Base-by-base conservation (phyloP, 2,329 filamentous ascomycete genomes). In the Huntiella savannae region DNA sequence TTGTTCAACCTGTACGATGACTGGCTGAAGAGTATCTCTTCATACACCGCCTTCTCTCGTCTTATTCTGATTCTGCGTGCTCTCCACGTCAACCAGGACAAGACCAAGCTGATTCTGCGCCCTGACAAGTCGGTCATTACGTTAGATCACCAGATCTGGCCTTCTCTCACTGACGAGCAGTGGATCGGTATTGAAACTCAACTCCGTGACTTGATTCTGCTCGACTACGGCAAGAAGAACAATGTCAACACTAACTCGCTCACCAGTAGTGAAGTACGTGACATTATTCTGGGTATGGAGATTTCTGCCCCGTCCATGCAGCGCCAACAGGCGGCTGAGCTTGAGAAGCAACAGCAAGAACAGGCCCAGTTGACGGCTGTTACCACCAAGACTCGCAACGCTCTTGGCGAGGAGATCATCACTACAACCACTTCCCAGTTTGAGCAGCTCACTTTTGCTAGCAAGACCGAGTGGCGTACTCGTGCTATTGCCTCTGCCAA, bases 161-260 rank as follows among this genome's bases (percentile, higher is more conserved):
- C 91, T 1, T 80, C 85, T 0, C 67, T 98, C 47, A 79, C 83
- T 0, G 91, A 98, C 53, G 91, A 98, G 55, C 87, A 94, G 52
- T 98, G 91, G 91, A 91, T 98, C 64, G 95, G 95, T 74, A 85
- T 98, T n/a, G 91, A 98, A 69, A 86, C 86, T 40, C 84, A 93
- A 59, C 69, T 98, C 37, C 80, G 91, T 60, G 91, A 98, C 68
- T 68, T 98, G 53, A 98, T 98, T 56, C 60, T 98, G 54, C 95
- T 96, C 54, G 91, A 98, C 60, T 98, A 98, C 59, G 91, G 91
- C 59, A 98, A 96, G 75, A 98, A 98, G 74, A 98, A 98, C 69
- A 98, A 96, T 55, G 91, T 98, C 67, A 98, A 98, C 56, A 88
- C 91, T 10, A 92, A 92, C 12, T 94, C 86, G 60, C 70, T 98